These are phyloP conservation scores for Bryopsis sp. DNA, from an alignment of 139 green algal genomes.

Conservation along the genomic window DNA sequence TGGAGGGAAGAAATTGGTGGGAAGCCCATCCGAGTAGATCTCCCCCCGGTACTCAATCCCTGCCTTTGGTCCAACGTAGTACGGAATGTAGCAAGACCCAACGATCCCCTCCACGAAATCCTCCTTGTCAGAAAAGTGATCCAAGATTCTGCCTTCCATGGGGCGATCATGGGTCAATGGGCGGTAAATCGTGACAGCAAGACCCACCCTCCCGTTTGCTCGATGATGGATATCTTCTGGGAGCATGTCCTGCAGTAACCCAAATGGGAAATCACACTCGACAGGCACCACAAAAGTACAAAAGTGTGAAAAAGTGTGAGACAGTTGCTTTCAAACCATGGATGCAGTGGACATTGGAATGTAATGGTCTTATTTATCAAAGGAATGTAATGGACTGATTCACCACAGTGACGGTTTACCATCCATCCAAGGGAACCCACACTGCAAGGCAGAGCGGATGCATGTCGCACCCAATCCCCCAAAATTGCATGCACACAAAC, in stretches of 20 bases:
- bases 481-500: no score
- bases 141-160: background rate
- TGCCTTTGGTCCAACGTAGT: background rate
- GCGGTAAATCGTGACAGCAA: background rate
- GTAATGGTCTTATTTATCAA: no score
- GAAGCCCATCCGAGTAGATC: constrained; percentile 4
- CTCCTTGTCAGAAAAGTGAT: background rate
- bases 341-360: no score
- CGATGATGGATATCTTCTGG: background rate
- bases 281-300: no score
- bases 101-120: background rate
- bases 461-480: no score
- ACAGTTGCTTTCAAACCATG: no score
- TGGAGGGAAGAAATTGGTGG: constrained; percentile 7
- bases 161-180: background rate
- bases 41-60: background rate
- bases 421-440: no score
- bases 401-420: no score
- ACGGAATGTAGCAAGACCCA: constrained; percentile 10
- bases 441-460: no score
- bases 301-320: no score
- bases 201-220: background rate
- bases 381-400: no score
- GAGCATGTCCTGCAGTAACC: background rate
- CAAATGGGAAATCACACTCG: no score